Percentiles rank a stretch among this genome's conserved stretches.
Conservation (phyloP, 1,139 yeast genomes). For the Diutina rugosa region DNA sequence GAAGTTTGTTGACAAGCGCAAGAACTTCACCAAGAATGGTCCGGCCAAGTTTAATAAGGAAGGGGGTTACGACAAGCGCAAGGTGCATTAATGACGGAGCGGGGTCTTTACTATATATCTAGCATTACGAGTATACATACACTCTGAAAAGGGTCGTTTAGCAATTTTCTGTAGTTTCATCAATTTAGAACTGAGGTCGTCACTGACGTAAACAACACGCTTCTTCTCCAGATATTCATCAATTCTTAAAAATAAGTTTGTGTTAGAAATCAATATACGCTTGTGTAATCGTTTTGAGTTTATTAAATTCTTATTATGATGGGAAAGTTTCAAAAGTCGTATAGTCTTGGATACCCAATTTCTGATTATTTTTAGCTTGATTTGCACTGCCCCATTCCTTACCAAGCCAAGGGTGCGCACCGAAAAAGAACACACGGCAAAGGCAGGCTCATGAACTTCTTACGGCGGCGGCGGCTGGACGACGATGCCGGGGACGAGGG, state of each 20-base stretch:
- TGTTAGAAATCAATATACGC: no score
- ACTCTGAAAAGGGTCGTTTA: no score
- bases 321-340: no score
- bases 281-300: no score
- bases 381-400: background rate
- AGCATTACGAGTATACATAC: background rate
- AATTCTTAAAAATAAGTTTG: no score
- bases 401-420: background rate
- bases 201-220: no score
- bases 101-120: background rate
- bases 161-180: no score
- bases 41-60: background rate
- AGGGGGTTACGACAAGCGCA: background rate
- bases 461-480: constrained; percentile 22
- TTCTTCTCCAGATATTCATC: no score
- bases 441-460: constrained; percentile 20
- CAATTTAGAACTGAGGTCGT: no score
- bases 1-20: background rate
- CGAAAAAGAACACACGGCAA: background rate
- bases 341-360: no score
- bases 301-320: no score
- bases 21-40: background rate
- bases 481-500: constrained; percentile 16
- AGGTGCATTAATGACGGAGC: background rate
- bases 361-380: no score